Evolutionary conservation across 257 asterid genomes (phyloP).

Genomic region (Coffea eugenioides): DNA sequence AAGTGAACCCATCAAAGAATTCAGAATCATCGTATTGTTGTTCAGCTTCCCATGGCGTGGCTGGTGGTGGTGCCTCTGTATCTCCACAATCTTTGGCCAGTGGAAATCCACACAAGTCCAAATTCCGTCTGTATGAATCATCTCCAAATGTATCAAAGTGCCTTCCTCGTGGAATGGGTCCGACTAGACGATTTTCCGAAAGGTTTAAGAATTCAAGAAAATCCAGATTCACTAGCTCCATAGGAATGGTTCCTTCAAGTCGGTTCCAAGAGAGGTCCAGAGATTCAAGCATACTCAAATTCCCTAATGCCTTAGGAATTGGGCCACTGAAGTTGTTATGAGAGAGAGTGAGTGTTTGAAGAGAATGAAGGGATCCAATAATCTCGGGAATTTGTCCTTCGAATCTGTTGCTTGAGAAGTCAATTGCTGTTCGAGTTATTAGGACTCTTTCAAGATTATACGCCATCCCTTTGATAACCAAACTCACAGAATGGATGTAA

Average conservation of each 20-base stretch:
- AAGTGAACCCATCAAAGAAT: slow-evolving; percentile 9
- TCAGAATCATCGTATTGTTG: slow-evolving; percentile 4
- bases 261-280: slow-evolving; percentile 32
- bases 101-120: slow-evolving; percentile 29
- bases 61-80: not conserved
- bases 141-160: slow-evolving; percentile 25
- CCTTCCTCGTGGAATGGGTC: slow-evolving; percentile 22
- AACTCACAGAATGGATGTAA: not conserved
- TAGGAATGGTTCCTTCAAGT: slow-evolving; percentile 29
- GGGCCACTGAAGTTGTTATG: slow-evolving; percentile 24
- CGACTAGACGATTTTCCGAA: slow-evolving; percentile 27
- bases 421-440: slow-evolving; percentile 1
- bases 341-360: slow-evolving; percentile 19
- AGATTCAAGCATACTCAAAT: slow-evolving; percentile 22
- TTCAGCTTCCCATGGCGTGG: not conserved
- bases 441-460: not conserved
- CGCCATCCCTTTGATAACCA: slow-evolving; percentile 6
- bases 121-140: slow-evolving; percentile 19
- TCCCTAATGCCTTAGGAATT: slow-evolving; percentile 24
- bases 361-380: slow-evolving; percentile 1
- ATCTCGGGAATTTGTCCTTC: slow-evolving; percentile 18
- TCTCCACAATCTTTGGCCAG: slow-evolving; percentile 13
- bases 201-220: slow-evolving; percentile 27
- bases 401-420: slow-evolving; percentile 26
- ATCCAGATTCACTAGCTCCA: slow-evolving; percentile 15